Evolutionary conservation across 371 early-diverging fungal species (phyloP).

Genomic region (Lichtheimia ramosa): DNA sequence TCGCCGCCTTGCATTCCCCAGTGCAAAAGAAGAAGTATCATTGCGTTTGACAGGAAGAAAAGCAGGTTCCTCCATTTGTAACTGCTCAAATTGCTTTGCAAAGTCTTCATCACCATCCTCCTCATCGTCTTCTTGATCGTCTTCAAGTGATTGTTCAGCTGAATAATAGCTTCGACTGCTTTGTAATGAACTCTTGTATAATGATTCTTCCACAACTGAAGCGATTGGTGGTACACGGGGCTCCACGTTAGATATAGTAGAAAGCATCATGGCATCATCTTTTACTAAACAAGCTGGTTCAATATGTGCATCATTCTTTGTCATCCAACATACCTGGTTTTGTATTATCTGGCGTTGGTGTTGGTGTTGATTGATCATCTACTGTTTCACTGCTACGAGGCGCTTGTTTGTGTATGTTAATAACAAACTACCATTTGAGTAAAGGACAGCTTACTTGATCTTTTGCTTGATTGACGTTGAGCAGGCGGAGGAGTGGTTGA

Average conservation of each 20-base stretch:
- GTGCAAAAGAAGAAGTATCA: neutral
- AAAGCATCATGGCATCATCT: slow-evolving; percentile 27
- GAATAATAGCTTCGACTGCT: slow-evolving; percentile 16
- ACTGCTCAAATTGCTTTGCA: slow-evolving; percentile 29
- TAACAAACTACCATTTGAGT: neutral
- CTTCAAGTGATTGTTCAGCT: slow-evolving; percentile 8
- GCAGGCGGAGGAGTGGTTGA: slow-evolving; percentile 4
- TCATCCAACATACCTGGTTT: neutral
- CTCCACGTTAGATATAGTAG: slow-evolving; percentile 26
- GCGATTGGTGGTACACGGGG: slow-evolving; percentile 10
- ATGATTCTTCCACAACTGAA: slow-evolving; percentile 8
- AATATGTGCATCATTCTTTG: neutral
- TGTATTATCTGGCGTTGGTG: neutral
- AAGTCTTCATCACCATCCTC: slow-evolving; percentile 31
- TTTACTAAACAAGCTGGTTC: neutral
- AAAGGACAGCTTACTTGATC: slow-evolving; percentile 6
- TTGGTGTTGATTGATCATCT: neutral
- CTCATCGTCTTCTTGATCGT: slow-evolving; percentile 10
- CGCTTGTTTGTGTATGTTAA: neutral
- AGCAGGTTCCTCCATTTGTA: slow-evolving; percentile 38
- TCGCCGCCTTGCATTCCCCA: neutral
- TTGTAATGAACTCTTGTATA: slow-evolving; percentile 18
- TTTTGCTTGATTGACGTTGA: slow-evolving; percentile 4
- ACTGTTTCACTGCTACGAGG: slow-evolving; percentile 1
- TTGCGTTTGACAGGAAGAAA: slow-evolving; percentile 23